These are phyloP conservation scores for Coffea canephora DNA, from an alignment of 257 asterid genomes.

Conservation along the genomic window DNA sequence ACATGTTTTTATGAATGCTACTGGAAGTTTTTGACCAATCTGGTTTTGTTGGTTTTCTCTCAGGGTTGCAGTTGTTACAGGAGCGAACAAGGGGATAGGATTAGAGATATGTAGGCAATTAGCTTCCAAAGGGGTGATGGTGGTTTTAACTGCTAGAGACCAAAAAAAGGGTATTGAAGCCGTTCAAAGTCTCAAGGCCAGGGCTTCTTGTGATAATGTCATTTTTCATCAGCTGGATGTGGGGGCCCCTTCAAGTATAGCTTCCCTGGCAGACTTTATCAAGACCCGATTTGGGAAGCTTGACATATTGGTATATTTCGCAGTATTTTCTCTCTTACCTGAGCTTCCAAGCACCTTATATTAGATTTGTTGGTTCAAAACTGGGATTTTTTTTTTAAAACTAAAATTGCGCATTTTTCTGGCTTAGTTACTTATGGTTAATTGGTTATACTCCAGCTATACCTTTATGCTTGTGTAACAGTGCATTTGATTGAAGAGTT, in stretches of 20 bases:
- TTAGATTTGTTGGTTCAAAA: background rate
- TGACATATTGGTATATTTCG: slow-evolving; percentile 24
- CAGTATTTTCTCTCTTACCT: background rate
- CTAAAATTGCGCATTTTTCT: too few species aligned
- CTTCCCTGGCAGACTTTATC: slow-evolving; percentile 41
- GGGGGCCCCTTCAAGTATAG: slow-evolving; percentile 27
- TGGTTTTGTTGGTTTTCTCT: background rate
- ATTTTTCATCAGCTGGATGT: slow-evolving; percentile 63
- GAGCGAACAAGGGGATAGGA: slow-evolving; percentile 63
- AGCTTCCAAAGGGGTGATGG: slow-evolving; percentile 42
- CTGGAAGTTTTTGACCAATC: background rate
- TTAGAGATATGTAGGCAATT: slow-evolving; percentile 54
- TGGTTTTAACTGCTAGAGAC: slow-evolving; percentile 54
- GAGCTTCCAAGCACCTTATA: background rate
- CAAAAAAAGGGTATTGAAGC: slow-evolving; percentile 54
- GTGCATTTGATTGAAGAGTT: too few species aligned
- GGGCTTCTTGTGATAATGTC: slow-evolving; percentile 23
- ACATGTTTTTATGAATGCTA: too few species aligned
- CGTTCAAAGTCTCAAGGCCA: slow-evolving; percentile 32
- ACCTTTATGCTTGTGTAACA: background rate
- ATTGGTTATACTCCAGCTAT: too few species aligned
- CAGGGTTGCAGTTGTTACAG: slow-evolving; percentile 57
- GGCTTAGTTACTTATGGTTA: too few species aligned
- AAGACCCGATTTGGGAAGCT: slow-evolving; percentile 27
- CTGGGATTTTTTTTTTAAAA: too few species aligned